A percentile compares a stretch with the other conserved stretches of the same genome.
Conservation (phyloP, 495 filamentous ascomycete species). For the Apiosordaria backusii region DNA sequence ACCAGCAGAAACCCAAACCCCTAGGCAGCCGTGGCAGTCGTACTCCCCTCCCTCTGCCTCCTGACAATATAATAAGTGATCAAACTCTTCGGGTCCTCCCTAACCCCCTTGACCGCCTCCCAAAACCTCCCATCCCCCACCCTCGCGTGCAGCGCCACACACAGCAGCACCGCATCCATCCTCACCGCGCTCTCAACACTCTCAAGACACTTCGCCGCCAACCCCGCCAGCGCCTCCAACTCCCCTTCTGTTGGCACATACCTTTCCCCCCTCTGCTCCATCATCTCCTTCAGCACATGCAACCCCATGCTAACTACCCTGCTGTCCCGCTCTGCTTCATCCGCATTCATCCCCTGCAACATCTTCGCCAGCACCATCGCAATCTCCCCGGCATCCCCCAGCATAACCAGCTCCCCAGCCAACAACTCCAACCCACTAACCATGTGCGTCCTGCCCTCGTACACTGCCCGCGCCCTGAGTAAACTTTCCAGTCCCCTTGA, state of each 20-base stretch:
- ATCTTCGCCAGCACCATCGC: slow-evolving; percentile 44
- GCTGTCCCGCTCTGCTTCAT: slow-evolving; percentile 17
- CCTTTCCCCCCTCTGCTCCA: slow-evolving; percentile 36
- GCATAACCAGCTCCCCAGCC: slow-evolving; percentile 48
- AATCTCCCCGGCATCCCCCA: slow-evolving; percentile 50
- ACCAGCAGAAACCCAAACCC: background rate
- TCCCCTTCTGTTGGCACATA: slow-evolving; percentile 45
- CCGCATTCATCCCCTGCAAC: slow-evolving; percentile 37
- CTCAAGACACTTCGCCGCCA: slow-evolving; percentile 61
- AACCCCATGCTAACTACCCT: slow-evolving; percentile 57
- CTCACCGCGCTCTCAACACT: slow-evolving; percentile 73
- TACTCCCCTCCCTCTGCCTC: slow-evolving; percentile 45
- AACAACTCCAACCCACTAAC: slow-evolving; percentile 54
- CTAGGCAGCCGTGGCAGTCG: background rate
- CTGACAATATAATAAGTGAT: slow-evolving; percentile 83
- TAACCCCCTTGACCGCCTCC: slow-evolving; percentile 57
- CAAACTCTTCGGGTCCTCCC: slow-evolving; percentile 66
- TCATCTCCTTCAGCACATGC: slow-evolving; percentile 52
- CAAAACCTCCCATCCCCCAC: slow-evolving; percentile 65
- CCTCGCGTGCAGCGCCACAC: slow-evolving; percentile 66
- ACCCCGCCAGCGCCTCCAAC: slow-evolving; percentile 46
- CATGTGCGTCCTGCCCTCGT: slow-evolving; percentile 51
- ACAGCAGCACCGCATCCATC: slow-evolving; percentile 72
- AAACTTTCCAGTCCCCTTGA: slow-evolving; percentile 63
- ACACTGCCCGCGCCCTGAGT: slow-evolving; percentile 61